Evolutionary conservation across 495 filamentous ascomycete genomes (phyloP).

Genomic region (Lasiosphaeris hirsuta): DNA sequence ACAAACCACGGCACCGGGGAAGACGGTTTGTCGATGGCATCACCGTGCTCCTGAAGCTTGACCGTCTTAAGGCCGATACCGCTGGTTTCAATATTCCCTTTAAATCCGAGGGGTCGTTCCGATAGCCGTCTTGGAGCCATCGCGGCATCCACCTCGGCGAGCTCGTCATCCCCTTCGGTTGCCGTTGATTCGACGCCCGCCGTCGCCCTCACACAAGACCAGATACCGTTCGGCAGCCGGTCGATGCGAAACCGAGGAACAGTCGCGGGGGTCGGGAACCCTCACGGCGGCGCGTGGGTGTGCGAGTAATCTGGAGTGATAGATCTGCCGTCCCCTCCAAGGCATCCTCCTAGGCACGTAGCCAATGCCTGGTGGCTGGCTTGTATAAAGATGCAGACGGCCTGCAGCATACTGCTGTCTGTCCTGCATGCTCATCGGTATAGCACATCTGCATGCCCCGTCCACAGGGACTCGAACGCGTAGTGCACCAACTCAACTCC

Average conservation of each 20-base stretch:
- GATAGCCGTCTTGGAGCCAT: neutral
- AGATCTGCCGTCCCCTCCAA: too few relatives aligned
- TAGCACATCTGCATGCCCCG: too few relatives aligned
- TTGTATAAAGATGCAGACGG: too few relatives aligned
- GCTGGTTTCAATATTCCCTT: neutral
- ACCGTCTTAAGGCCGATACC: neutral
- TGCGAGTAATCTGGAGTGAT: too few relatives aligned
- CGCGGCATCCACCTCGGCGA: slow-evolving; percentile 2
- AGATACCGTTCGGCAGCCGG: neutral
- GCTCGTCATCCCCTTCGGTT: slow-evolving; percentile 12
- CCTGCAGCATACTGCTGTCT: too few relatives aligned
- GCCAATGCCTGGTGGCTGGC: too few relatives aligned
- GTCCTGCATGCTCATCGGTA: too few relatives aligned
- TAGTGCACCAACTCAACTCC: neutral
- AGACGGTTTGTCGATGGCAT: neutral
- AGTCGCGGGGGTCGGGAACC: neutral
- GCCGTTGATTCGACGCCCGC: slow-evolving; percentile 7
- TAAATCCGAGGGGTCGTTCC: neutral
- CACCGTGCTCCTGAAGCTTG: neutral
- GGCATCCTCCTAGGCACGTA: too few relatives aligned
- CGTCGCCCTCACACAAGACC: neutral
- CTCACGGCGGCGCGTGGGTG: too few relatives aligned
- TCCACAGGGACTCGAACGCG: neutral
- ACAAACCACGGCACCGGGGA: neutral
- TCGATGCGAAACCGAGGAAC: neutral